Percentiles rank a stretch among this genome's conserved stretches.
phyloP scores from a whole-genome alignment of 345 rosid genomes.

The Clarkia xantiana region DNA sequence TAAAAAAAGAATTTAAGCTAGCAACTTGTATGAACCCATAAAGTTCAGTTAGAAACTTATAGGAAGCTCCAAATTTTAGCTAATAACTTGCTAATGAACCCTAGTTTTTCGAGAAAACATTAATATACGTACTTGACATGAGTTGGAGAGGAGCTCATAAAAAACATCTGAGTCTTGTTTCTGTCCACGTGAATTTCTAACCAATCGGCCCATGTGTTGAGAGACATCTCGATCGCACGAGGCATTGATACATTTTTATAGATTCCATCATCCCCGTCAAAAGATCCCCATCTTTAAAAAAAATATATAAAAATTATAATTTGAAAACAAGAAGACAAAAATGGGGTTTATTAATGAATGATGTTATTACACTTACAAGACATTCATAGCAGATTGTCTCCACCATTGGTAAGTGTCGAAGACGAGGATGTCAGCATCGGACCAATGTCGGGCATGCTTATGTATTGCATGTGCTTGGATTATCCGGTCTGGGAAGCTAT shows the following conservation, averaged over 20 bases:
- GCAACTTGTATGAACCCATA: too few species aligned
- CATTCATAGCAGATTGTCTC: conserved; percentile 57
- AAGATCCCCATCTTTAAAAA: conserved; percentile 56
- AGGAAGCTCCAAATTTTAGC: too few species aligned
- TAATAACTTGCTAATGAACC: neutral
- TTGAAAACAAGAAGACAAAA: too few species aligned
- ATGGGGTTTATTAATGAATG: too few species aligned
- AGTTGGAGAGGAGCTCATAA: conserved; percentile 77
- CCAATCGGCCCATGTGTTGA: conserved; percentile 76
- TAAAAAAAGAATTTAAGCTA: too few species aligned
- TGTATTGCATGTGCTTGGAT: conserved; percentile 69
- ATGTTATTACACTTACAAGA: conserved; percentile 58
- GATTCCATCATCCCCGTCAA: conserved; percentile 41
- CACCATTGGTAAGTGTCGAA: conserved; percentile 93
- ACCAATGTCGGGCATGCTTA: conserved; percentile 77
- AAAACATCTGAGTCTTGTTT: conserved; percentile 58
- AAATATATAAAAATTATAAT: conserved; percentile 15
- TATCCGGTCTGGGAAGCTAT: conserved; percentile 49
- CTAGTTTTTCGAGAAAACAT: neutral
- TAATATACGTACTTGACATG: conserved; percentile 45
- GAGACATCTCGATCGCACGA: conserved; percentile 64
- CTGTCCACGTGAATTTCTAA: conserved; percentile 51
- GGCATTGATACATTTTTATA: conserved; percentile 64
- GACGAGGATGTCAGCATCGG: conserved; percentile 50
- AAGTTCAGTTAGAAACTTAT: too few species aligned